Evolutionary conservation across 2,329 filamentous ascomycete genomes (phyloP).

Genomic region (Ophiostoma perfectum): DNA sequence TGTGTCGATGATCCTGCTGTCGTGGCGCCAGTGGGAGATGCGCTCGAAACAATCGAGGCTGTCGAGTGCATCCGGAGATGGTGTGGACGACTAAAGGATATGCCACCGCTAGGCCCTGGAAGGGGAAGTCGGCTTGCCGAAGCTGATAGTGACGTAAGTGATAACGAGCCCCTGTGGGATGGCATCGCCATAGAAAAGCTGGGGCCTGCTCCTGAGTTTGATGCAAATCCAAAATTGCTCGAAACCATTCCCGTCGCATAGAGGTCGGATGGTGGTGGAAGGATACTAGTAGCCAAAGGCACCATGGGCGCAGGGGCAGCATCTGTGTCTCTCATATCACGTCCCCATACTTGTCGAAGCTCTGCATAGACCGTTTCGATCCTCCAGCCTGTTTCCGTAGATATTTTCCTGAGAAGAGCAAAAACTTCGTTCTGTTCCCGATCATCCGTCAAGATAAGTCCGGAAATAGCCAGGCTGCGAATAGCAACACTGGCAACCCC

Average conservation of each 20-base stretch:
- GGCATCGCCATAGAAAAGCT: background rate
- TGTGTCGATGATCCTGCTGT: constrained; percentile 22
- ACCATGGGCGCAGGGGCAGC: background rate
- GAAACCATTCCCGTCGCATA: background rate
- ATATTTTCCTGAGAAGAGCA: constrained; percentile 68
- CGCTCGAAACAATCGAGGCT: background rate
- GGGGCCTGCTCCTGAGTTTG: background rate
- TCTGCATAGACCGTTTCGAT: constrained; percentile 66
- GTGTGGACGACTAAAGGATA: background rate
- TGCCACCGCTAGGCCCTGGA: background rate
- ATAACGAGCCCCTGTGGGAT: background rate
- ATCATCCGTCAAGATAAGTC: constrained; percentile 61
- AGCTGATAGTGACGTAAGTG: background rate
- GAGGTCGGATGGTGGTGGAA: background rate
- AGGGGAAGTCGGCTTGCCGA: background rate
- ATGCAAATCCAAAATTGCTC: background rate
- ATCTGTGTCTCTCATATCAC: constrained; percentile 43
- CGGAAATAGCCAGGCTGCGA: constrained; percentile 71
- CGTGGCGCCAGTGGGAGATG: constrained; percentile 25
- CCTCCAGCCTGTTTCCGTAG: constrained; percentile 71
- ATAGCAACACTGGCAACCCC: constrained; percentile 75
- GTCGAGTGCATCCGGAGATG: constrained; percentile 15
- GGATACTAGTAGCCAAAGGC: background rate
- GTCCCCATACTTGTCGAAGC: constrained; percentile 72
- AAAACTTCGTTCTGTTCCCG: constrained; percentile 78